phyloP scores from a whole-genome alignment of 2,329 filamentous ascomycete genomes.

The Exophiala phaeomuriformis region DNA sequence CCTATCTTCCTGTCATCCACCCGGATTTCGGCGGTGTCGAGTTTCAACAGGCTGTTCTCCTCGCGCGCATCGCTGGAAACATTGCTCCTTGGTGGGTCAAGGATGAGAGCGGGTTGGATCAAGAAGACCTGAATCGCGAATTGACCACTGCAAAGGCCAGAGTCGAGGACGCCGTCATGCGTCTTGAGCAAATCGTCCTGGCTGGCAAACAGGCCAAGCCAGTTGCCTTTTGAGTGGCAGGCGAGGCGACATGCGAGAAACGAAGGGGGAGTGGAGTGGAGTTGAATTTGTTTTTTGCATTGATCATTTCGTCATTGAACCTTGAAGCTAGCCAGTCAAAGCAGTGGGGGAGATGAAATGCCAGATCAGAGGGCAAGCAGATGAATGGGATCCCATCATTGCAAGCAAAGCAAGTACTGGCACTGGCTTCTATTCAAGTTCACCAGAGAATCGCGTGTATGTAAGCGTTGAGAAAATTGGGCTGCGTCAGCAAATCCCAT shows the following conservation, averaged over 20 bases:
- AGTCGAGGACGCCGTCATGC: conserved; percentile 7
- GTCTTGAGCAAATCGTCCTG: conserved; percentile 7
- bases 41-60: conserved; percentile 15
- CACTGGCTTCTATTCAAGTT: no score
- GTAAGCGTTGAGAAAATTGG: no score
- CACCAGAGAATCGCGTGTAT: no score
- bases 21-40: conserved; percentile 14
- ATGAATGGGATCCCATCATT: no score
- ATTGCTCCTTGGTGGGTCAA: conserved; percentile 23
- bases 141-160: conserved; percentile 8
- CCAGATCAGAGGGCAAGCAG: no score
- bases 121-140: conserved; percentile 7
- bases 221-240: not conserved
- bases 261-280: not conserved
- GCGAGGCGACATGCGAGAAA: not conserved
- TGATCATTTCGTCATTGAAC: no score
- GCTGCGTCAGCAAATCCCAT: no score
- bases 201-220: not conserved
- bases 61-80: conserved; percentile 18
- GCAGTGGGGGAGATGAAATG: no score
- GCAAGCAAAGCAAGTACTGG: no score
- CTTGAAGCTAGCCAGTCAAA: no score
- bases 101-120: conserved; percentile 5
- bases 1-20: conserved; percentile 3
- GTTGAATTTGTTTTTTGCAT: no score